These are phyloP conservation scores for Umbilicaria muhlenbergii DNA, from an alignment of 495 filamentous ascomycete species.

Conservation along the genomic window DNA sequence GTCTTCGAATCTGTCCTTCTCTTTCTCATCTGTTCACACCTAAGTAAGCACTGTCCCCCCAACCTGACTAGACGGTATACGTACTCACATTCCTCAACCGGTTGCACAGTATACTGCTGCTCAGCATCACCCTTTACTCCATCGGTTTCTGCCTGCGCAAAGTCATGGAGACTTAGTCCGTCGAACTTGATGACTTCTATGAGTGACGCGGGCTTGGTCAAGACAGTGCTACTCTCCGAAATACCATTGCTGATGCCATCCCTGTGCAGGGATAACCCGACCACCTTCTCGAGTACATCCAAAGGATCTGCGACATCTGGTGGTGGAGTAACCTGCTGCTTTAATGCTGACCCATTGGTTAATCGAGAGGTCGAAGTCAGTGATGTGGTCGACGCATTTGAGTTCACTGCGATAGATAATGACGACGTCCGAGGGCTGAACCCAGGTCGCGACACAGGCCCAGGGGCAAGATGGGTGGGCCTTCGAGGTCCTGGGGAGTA, in stretches of 20 bases:
- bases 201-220: constrained; percentile 27
- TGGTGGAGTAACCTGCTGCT: constrained; percentile 34
- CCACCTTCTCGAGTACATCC: constrained; percentile 51
- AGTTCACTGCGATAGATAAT: constrained; percentile 46
- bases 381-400: constrained; percentile 58
- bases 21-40: constrained; percentile 50
- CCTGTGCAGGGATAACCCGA: constrained; percentile 38
- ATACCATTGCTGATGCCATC: too few species aligned
- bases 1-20: constrained; percentile 81
- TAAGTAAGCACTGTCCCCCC: constrained; percentile 8
- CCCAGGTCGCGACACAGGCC: constrained; percentile 39
- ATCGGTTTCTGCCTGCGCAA: constrained; percentile 30
- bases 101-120: constrained; percentile 45
- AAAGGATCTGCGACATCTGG: constrained; percentile 53
- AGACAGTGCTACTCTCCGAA: neutral
- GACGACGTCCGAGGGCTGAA: constrained; percentile 46
- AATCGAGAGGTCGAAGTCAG: constrained; percentile 43
- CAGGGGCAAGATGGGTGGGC: constrained; percentile 42
- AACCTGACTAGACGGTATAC: constrained; percentile 10
- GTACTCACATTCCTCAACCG: constrained; percentile 58
- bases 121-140: constrained; percentile 20
- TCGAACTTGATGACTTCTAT: constrained; percentile 64
- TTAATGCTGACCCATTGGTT: constrained; percentile 51
- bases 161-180: constrained; percentile 56
- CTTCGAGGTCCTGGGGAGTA: constrained; percentile 56